Evolutionary conservation across 768 basidiomycete species (phyloP), one percentile per base, ranked within the genome.

Genomic region (Mycena polygramma): DNA sequence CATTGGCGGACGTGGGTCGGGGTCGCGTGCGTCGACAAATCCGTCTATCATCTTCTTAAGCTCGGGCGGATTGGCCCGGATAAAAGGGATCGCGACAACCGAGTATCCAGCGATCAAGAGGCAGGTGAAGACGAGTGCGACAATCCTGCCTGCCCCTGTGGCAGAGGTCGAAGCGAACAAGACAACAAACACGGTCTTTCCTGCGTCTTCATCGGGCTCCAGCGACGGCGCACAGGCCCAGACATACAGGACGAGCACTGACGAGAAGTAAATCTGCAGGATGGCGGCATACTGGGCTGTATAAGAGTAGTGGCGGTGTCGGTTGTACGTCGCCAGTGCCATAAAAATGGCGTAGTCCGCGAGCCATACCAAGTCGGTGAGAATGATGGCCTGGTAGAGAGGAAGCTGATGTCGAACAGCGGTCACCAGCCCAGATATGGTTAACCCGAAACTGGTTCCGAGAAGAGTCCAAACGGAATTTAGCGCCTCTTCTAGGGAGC

Each of bases 391-490:
- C 53, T 79, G 76, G 49, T 75, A 75, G 9, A 78, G 62, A 7
- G 76, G 73, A 2, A 79, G 71, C 37, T 66, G 43, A 15, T 58
- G 46, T 35, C 59, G 57, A n/a, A 24, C 41, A 5, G 76, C 75
- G 52, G 75, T 74, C 24, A 73, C 74, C 20, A 79, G 57, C 14
- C 77, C 78, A 11, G 78, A 71, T 10, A 79, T 59, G 17, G 76
- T 74, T 0, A 79, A 68, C 15, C 78, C 78, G 57, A 77, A 73
- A 52, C 67, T 73, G 1, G 75, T 79, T 7, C 75, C 71, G 24
- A 74, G 71, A 24, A 78, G 76, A 5, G 77, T 76, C 77, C 77
- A 79, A 8, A 79, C 61, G 3, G 77, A 73, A 39, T 54, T 70
- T 17, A 72, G 73, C 2, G 77, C 76, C 43, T 77, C 76, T 24